Conservation (phyloP, 257 asterid genomes). For the Asclepias syriaca region DNA sequence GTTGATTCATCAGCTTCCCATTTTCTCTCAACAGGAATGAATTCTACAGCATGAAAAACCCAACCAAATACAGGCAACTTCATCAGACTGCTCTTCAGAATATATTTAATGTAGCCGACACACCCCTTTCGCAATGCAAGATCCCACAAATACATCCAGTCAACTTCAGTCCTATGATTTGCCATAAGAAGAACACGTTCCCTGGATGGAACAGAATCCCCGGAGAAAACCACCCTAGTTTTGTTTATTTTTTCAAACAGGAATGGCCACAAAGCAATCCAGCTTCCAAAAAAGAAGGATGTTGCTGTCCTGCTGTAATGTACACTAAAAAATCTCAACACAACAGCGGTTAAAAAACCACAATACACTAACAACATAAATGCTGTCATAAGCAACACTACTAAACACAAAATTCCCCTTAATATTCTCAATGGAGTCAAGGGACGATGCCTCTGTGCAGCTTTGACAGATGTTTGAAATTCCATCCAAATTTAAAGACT, state of each 20-base stretch:
- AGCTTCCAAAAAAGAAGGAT: constrained; percentile 63
- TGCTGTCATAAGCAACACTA: constrained; percentile 59
- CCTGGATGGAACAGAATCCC: constrained; percentile 56
- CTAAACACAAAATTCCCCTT: constrained; percentile 60
- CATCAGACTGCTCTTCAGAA: constrained; percentile 86
- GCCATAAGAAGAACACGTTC: constrained; percentile 73
- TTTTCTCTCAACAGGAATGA: constrained; percentile 80
- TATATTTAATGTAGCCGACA: constrained; percentile 61
- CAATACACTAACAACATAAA: constrained; percentile 54
- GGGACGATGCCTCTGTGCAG: constrained; percentile 50
- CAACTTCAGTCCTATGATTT: constrained; percentile 88
- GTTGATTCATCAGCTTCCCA: constrained; percentile 75
- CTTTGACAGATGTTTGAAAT: constrained; percentile 16
- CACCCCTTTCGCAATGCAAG: constrained; percentile 74
- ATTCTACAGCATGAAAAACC: constrained; percentile 81
- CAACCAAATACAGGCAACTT: constrained; percentile 84
- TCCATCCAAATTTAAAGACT: constrained; percentile 33
- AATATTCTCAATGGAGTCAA: constrained; percentile 47
- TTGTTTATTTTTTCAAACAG: constrained; percentile 67
- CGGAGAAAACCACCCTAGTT: constrained; percentile 75
- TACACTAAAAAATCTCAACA: constrained; percentile 49
- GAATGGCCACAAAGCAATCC: constrained; percentile 95
- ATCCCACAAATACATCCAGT: constrained; percentile 97
- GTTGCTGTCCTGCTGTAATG: constrained; percentile 60
- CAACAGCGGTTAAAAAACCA: constrained; percentile 62